Percentiles rank a stretch among this genome's conserved stretches.
Evolutionary conservation across 2,329 filamentous ascomycete species (phyloP).

Genomic region (Torrubiellomyces zombiae): DNA sequence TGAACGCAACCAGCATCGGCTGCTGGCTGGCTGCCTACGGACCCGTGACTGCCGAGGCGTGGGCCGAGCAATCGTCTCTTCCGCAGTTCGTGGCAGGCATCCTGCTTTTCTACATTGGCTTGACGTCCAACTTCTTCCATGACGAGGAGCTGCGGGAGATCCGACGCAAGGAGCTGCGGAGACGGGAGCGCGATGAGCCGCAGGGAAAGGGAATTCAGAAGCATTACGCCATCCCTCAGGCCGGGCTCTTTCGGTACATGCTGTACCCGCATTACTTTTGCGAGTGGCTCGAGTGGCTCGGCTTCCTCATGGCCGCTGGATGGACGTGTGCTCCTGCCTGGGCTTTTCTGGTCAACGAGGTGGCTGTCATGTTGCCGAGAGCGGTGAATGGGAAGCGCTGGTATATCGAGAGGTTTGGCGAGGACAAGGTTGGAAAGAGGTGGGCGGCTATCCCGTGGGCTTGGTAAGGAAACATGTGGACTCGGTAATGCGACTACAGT

Average conservation of each 20-base stretch:
- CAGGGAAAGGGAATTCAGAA: constrained; percentile 40
- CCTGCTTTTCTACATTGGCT: constrained; percentile 57
- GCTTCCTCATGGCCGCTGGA: constrained; percentile 65
- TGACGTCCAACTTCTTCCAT: constrained; percentile 71
- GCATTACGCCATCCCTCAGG: constrained; percentile 73
- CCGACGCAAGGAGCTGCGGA: constrained; percentile 47
- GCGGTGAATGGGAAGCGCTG: constrained; percentile 67
- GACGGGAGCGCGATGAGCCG: constrained; percentile 30
- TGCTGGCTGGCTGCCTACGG: constrained; percentile 74
- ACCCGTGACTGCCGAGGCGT: constrained; percentile 38
- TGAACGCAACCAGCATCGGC: constrained; percentile 63
- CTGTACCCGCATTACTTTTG: constrained; percentile 89
- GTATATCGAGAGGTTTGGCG: constrained; percentile 81
- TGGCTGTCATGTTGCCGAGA: constrained; percentile 78
- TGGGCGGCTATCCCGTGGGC: constrained; percentile 57
- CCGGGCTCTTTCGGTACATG: constrained; percentile 66
- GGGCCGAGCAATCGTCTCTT: constrained; percentile 22
- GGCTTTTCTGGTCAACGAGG: constrained; percentile 70
- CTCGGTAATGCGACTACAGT: too few species aligned
- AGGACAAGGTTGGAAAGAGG: constrained; percentile 56
- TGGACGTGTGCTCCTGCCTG: constrained; percentile 56
- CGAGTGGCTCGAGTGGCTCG: constrained; percentile 93
- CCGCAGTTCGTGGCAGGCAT: constrained; percentile 46
- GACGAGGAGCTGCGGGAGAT: constrained; percentile 85
- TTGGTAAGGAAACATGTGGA: too few species aligned